Conservation (phyloP, 2,329 filamentous ascomycete species). For the Calonectria pseudoreteaudii region DNA sequence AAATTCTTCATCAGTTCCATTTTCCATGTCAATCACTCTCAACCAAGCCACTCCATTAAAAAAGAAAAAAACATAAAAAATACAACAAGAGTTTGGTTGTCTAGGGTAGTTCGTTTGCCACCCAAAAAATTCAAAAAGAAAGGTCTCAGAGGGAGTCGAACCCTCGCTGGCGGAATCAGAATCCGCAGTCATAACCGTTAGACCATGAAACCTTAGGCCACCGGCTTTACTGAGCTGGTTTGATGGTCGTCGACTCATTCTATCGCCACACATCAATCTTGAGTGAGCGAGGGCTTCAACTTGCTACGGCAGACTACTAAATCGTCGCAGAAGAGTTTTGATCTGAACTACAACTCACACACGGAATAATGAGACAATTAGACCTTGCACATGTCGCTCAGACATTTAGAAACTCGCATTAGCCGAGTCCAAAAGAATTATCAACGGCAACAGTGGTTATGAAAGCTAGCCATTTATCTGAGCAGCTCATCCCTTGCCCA, state of each 20-base stretch:
- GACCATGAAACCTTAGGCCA: neutral
- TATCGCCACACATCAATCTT: neutral
- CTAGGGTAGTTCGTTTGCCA: neutral
- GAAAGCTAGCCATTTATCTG: too few relatives aligned
- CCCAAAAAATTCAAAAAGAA: neutral
- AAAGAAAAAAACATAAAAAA: neutral
- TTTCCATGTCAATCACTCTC: neutral
- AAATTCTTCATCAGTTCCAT: neutral
- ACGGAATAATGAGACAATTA: too few relatives aligned
- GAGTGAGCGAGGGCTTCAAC: too few relatives aligned
- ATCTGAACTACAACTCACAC: too few relatives aligned
- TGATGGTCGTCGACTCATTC: neutral
- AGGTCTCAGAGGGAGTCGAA: conserved; percentile 8
- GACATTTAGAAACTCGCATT: too few relatives aligned
- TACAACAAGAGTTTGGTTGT: neutral
- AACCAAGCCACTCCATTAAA: neutral
- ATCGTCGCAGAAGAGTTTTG: too few relatives aligned
- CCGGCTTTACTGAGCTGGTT: too few relatives aligned
- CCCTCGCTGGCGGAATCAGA: conserved; percentile 10
- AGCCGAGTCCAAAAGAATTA: too few relatives aligned
- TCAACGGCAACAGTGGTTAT: too few relatives aligned
- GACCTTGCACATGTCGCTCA: too few relatives aligned
- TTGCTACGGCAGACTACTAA: too few relatives aligned
- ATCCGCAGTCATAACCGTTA: conserved; percentile 11
- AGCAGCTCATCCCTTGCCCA: too few relatives aligned